A percentile compares a stretch with the other conserved stretches of the same genome.
phyloP scores from a whole-genome alignment of 805 yeast species.

The Hanseniaspora opuntiae region DNA sequence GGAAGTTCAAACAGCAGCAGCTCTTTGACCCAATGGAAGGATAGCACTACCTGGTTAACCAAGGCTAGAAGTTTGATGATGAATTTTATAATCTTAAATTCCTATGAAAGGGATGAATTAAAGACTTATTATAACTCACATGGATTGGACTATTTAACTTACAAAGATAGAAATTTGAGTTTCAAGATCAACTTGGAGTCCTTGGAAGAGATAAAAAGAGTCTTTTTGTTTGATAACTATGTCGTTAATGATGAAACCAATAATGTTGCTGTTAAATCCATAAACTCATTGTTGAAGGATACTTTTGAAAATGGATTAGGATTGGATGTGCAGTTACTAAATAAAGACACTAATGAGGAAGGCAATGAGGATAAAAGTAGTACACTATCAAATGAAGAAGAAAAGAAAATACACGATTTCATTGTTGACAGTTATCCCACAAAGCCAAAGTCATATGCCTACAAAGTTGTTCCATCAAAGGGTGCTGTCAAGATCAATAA shows the following conservation, averaged over 20 bases:
- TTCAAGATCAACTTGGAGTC: background rate
- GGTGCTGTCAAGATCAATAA: background rate
- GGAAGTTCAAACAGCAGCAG: background rate
- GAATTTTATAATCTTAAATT: background rate
- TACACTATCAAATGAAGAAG: background rate
- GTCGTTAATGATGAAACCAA: background rate
- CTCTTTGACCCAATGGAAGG: constrained; percentile 5
- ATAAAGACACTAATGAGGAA: background rate
- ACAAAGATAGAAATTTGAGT: background rate
- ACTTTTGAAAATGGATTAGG: background rate
- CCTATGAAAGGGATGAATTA: background rate
- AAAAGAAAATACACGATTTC: background rate
- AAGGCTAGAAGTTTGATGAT: constrained; percentile 5
- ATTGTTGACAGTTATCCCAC: background rate
- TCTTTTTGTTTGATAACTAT: background rate
- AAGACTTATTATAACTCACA: constrained; percentile 1
- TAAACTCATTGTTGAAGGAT: background rate
- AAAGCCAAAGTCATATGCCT: constrained; percentile 3
- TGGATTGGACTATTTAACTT: background rate
- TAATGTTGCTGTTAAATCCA: background rate
- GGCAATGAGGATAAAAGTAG: background rate
- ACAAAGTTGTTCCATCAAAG: background rate
- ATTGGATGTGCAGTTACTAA: background rate
- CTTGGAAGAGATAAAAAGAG: constrained; percentile 4
- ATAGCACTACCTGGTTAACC: background rate